Evolutionary conservation across 2,329 filamentous ascomycete genomes (phyloP).

Genomic region (Pseudogymnoascus sp.): DNA sequence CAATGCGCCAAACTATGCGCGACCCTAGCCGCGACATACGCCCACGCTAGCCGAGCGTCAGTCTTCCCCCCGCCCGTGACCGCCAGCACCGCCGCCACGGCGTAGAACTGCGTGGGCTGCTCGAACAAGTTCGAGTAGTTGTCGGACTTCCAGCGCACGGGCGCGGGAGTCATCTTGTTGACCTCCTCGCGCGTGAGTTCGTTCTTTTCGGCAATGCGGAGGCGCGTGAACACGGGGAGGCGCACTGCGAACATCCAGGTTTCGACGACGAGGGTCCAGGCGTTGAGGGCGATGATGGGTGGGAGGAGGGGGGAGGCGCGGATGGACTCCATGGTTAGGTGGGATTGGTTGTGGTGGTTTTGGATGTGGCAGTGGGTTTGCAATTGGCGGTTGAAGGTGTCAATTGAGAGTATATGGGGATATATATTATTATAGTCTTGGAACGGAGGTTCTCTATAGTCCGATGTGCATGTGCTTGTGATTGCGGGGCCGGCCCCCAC

Average conservation of each 20-base stretch:
- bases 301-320: conserved; percentile 17
- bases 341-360: background rate
- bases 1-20: conserved; percentile 34
- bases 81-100: conserved; percentile 30
- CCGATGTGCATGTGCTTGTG: background rate
- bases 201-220: conserved; percentile 21
- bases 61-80: conserved; percentile 18
- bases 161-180: conserved; percentile 21
- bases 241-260: conserved; percentile 33
- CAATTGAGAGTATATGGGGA: background rate
- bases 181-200: conserved; percentile 22
- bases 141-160: conserved; percentile 31
- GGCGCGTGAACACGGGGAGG: conserved; percentile 29
- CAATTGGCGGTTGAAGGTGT: background rate
- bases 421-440: background rate
- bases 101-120: conserved; percentile 38
- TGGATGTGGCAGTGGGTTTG: background rate
- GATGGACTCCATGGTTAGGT: background rate
- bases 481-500: background rate
- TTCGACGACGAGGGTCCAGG: conserved; percentile 35
- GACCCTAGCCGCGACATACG: conserved; percentile 33
- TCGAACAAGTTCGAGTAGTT: conserved; percentile 38
- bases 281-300: conserved; percentile 28
- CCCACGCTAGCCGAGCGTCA: conserved; percentile 33
- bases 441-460: background rate